phyloP scores from a whole-genome alignment of 1,284 basidiomycete genomes.

The Trichosporon inkin region DNA sequence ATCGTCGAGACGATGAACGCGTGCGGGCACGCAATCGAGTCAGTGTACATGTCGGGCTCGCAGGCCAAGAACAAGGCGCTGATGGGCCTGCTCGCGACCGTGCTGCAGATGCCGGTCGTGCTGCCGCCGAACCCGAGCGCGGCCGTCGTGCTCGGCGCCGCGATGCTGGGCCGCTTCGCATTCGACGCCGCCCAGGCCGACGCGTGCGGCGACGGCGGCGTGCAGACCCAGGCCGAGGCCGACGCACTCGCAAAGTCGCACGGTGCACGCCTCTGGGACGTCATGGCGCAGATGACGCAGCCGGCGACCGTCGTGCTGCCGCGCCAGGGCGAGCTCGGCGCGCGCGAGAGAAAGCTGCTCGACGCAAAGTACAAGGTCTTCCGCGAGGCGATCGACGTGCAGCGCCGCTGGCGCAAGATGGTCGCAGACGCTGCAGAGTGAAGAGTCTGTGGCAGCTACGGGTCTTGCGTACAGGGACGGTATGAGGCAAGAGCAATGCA shows the following conservation, averaged over 20 bases:
- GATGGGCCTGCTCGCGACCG: constrained; percentile 84
- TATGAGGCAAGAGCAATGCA: neutral
- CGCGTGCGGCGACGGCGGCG: constrained; percentile 35
- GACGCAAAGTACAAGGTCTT: constrained; percentile 95
- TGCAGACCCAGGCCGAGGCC: constrained; percentile 48
- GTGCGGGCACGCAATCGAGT: constrained; percentile 75
- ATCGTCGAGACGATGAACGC: constrained; percentile 88
- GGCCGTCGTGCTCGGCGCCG: constrained; percentile 86
- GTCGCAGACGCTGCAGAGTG: constrained; percentile 30
- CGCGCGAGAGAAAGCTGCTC: constrained; percentile 63
- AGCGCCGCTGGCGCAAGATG: constrained; percentile 58
- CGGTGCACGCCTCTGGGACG: constrained; percentile 74
- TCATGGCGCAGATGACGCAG: constrained; percentile 96
- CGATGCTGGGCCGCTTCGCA: constrained; percentile 89
- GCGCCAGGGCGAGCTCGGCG: constrained; percentile 53
- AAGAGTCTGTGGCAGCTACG: neutral
- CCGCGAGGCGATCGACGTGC: constrained; percentile 77
- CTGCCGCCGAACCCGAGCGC: constrained; percentile 72
- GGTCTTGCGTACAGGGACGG: too few relatives aligned
- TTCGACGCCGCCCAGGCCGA: constrained; percentile 55
- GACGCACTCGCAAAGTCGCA: constrained; percentile 56
- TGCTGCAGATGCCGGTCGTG: constrained; percentile 76
- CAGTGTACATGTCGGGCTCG: constrained; percentile 85
- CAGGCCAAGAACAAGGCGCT: constrained; percentile 78
- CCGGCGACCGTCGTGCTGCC: constrained; percentile 73